Conservation (phyloP, 306 rosid species). For the Cicer bijugum region DNA sequence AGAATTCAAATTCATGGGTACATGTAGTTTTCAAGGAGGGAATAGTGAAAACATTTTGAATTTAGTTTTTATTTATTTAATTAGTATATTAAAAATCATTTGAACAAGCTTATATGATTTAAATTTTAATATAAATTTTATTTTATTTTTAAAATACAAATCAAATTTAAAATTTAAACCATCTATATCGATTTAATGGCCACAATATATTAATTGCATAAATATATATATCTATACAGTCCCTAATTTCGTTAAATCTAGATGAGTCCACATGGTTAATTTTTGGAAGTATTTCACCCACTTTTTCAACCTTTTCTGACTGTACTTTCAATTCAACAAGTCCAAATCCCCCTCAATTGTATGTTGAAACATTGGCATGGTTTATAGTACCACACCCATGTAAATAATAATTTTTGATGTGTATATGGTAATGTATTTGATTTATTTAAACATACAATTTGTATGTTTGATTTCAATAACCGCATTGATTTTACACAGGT, state of each 20-base stretch:
- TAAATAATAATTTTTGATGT: constrained; percentile 11
- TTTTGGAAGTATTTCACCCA: constrained; percentile 41
- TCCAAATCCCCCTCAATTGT: constrained; percentile 41
- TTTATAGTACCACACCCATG: constrained; percentile 38
- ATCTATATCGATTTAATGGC: no score
- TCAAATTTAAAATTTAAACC: no score
- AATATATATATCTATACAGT: no score
- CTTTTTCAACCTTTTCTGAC: constrained; percentile 40
- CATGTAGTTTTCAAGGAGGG: constrained; percentile 55
- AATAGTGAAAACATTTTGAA: constrained; percentile 30
- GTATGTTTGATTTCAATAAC: not conserved
- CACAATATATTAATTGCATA: no score
- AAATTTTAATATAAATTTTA: no score
- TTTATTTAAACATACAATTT: not conserved
- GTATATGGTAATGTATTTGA: not conserved
- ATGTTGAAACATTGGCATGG: constrained; percentile 47
- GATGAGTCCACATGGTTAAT: constrained; percentile 37
- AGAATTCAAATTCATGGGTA: constrained; percentile 47
- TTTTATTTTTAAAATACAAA: no score
- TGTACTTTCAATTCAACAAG: constrained; percentile 22
- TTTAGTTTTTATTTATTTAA: no score
- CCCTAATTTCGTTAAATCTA: no score
- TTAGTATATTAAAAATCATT: no score
- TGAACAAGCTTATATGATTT: no score
- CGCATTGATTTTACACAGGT: not conserved